Conservation (phyloP, 225 moss, liverwort and hornwort species). For the Polytrichum formosum region DNA sequence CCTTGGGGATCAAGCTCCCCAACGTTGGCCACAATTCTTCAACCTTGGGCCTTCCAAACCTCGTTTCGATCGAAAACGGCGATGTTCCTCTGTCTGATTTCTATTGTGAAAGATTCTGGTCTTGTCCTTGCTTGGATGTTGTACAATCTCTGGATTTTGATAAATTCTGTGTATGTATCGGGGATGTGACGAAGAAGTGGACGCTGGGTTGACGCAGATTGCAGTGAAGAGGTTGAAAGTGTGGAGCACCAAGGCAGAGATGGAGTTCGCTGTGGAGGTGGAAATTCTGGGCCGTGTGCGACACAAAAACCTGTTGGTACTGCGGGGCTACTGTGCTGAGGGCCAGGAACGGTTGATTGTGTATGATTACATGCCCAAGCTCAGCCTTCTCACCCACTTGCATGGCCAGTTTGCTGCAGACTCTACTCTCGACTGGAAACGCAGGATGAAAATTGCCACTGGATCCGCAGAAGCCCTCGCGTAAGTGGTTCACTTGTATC, state of each 20-base stretch:
- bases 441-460: constrained; percentile 79
- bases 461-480: constrained; percentile 96
- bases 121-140: too few relatives aligned
- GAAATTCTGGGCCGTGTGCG: constrained; percentile 94
- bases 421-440: constrained; percentile 71
- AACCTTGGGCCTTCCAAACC: too few relatives aligned
- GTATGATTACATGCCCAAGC: constrained; percentile 92
- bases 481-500: constrained; percentile 35
- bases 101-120: too few relatives aligned
- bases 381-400: constrained; percentile 85
- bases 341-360: constrained; percentile 97
- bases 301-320: constrained; percentile 79
- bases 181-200: neutral
- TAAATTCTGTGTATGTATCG: too few relatives aligned
- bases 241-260: constrained; percentile 98
- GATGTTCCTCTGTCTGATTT: too few relatives aligned
- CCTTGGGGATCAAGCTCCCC: too few relatives aligned
- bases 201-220: constrained; percentile 56
- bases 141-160: too few relatives aligned
- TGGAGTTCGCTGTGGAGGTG: constrained; percentile 98
- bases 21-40: too few relatives aligned
- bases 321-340: constrained; percentile 96
- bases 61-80: too few relatives aligned
- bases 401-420: constrained; percentile 86
- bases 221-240: constrained; percentile 97